Percentiles rank a stretch among this genome's conserved stretches.
Evolutionary conservation across 2,329 filamentous ascomycete species (phyloP).

Genomic region (Monosporascus ibericus): DNA sequence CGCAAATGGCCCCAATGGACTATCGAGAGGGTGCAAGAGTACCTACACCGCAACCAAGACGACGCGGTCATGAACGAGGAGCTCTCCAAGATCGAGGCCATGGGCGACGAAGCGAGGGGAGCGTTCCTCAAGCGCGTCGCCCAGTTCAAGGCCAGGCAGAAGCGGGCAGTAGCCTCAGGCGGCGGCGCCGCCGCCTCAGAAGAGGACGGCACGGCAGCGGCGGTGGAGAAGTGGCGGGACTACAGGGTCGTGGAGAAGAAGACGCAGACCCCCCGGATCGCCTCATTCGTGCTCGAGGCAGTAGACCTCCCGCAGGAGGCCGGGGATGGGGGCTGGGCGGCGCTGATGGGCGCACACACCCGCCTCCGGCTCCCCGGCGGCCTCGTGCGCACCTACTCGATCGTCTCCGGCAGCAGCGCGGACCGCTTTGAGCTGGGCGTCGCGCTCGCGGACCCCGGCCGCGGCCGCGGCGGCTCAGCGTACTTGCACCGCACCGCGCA

Average conservation of each 20-base stretch:
- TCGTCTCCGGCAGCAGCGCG: constrained; percentile 42
- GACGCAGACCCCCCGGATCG: constrained; percentile 42
- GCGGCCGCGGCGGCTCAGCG: constrained; percentile 55
- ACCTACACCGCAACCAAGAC: constrained; percentile 47
- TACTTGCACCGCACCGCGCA: constrained; percentile 47
- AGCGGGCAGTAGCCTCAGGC: constrained; percentile 12
- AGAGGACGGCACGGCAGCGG: constrained; percentile 6
- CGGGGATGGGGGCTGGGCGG: constrained; percentile 26
- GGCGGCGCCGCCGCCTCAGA: not conserved
- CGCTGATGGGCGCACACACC: constrained; percentile 43
- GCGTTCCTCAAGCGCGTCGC: constrained; percentile 47
- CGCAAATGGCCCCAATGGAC: constrained; percentile 55
- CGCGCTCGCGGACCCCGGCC: constrained; percentile 45
- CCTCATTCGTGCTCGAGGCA: constrained; percentile 47
- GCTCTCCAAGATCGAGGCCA: constrained; percentile 43
- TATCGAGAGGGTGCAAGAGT: constrained; percentile 57
- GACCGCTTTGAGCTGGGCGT: constrained; percentile 52
- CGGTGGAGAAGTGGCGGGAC: constrained; percentile 33
- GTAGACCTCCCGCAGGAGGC: constrained; percentile 26
- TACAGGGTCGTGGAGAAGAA: constrained; percentile 45
- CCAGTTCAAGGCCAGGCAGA: constrained; percentile 32
- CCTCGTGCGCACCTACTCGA: constrained; percentile 53
- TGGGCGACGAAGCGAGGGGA: constrained; percentile 42
- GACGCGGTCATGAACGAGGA: constrained; percentile 46
- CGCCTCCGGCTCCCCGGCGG: constrained; percentile 51